Percentiles rank a stretch among this genome's conserved stretches.
These are phyloP conservation scores for bread wheat (Triticum aestivum) DNA, from an alignment of 176 grass and related monocot genomes.

Conservation along the genomic window DNA sequence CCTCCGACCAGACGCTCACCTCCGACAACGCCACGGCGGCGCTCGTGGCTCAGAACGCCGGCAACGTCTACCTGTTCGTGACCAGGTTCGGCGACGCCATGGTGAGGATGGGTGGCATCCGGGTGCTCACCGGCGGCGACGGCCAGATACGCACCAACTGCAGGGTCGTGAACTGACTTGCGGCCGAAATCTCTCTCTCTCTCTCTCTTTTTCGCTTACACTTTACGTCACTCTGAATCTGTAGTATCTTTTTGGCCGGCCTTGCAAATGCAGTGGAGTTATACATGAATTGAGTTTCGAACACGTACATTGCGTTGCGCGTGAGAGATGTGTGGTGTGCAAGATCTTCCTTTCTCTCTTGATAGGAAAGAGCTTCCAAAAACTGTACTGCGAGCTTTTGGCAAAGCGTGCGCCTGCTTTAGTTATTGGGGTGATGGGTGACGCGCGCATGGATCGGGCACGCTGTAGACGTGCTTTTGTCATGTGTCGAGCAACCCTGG, in stretches of 20 bases:
- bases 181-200: too few relatives aligned
- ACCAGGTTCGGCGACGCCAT: constrained; percentile 54
- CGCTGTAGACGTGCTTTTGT: background rate
- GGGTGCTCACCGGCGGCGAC: constrained; percentile 48
- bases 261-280: background rate
- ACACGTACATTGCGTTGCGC: background rate
- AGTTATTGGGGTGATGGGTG: background rate
- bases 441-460: background rate
- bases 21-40: constrained; percentile 41
- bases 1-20: constrained; percentile 58
- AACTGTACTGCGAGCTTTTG: background rate
- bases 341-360: background rate
- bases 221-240: background rate
- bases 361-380: background rate
- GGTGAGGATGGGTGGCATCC: constrained; percentile 56
- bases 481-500: constrained; percentile 12
- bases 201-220: too few relatives aligned
- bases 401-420: background rate
- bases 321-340: background rate
- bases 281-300: background rate
- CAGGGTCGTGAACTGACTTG: constrained; percentile 39
- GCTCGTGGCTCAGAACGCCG: constrained; percentile 45
- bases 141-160: constrained; percentile 58
- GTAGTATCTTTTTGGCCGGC: background rate
- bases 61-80: constrained; percentile 33